Conservation (phyloP, 129 eudicot genomes). For the Scalesia atractyloides region DNA sequence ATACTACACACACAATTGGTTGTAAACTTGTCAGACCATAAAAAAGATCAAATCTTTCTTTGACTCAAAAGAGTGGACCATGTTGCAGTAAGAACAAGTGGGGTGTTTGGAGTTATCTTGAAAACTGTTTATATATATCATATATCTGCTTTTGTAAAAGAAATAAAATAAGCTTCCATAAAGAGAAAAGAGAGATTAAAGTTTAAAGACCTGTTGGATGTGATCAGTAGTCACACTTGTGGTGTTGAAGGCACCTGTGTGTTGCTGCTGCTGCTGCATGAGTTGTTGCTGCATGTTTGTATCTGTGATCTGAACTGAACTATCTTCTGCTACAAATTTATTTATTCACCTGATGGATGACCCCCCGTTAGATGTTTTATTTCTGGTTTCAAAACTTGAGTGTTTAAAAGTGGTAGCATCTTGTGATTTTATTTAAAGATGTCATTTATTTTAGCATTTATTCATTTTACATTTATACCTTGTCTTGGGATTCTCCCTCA, state of each 20-base stretch:
- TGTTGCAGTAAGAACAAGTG: background rate
- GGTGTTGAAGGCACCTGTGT: constrained; percentile 36
- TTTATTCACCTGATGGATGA: constrained; percentile 21
- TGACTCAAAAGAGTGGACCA: constrained; percentile 1
- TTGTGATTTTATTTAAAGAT: constrained; percentile 29
- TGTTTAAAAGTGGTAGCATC: constrained; percentile 23
- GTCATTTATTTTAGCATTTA: constrained; percentile 33
- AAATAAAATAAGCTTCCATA: background rate
- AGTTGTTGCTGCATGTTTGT: constrained; percentile 53
- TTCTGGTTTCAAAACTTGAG: constrained; percentile 18
- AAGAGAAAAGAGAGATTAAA: background rate
- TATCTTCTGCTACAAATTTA: constrained; percentile 27
- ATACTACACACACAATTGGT: constrained; percentile 43
- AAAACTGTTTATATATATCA: background rate
- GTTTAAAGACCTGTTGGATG: constrained; percentile 51
- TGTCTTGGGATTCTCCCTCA: constrained; percentile 61
- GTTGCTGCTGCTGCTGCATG: constrained; percentile 42
- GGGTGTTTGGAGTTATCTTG: background rate
- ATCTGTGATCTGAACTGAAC: constrained; percentile 24
- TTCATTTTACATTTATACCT: constrained; percentile 14
- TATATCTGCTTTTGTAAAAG: background rate
- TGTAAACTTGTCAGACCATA: constrained; percentile 8
- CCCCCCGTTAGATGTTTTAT: constrained; percentile 12
- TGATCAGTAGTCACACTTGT: constrained; percentile 52
- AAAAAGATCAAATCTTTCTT: background rate